A percentile compares a stretch with the other conserved stretches of the same genome.
Evolutionary conservation across 1,139 yeast genomes (phyloP).

Genomic region (Suhomyces choctaworum): DNA sequence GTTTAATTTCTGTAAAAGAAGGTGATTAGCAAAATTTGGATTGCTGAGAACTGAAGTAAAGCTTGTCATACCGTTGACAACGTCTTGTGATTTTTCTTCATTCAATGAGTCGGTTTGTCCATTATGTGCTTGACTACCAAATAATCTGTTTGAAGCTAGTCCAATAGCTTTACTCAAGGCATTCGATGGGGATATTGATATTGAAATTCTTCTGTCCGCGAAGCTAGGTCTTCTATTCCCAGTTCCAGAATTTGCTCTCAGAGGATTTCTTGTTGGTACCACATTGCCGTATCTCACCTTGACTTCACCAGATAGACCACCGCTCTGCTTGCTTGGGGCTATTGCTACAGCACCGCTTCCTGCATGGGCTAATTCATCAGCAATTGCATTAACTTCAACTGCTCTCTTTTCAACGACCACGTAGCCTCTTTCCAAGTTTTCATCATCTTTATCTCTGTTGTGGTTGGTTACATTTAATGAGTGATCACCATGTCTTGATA

Average conservation of each 20-base stretch:
- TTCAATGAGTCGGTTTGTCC: no score
- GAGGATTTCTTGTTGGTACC: slow-evolving; percentile 23
- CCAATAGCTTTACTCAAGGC: slow-evolving; percentile 87
- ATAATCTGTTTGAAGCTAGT: slow-evolving; percentile 82
- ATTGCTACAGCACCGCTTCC: slow-evolving; percentile 60
- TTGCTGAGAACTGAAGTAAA: slow-evolving; percentile 28
- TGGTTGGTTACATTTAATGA: background rate
- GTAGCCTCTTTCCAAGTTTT: slow-evolving; percentile 72
- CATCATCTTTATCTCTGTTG: slow-evolving; percentile 33
- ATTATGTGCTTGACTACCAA: slow-evolving; percentile 46
- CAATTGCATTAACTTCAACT: slow-evolving; percentile 92
- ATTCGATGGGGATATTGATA: slow-evolving; percentile 80
- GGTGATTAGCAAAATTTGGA: slow-evolving; percentile 39
- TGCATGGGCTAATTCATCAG: slow-evolving; percentile 81
- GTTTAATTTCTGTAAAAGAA: slow-evolving; percentile 36
- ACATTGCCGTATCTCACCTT: background rate
- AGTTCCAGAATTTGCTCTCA: slow-evolving; percentile 32
- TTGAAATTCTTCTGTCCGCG: slow-evolving; percentile 61
- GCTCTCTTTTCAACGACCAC: slow-evolving; percentile 93
- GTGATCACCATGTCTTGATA: slow-evolving; percentile 23
- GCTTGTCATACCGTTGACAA: slow-evolving; percentile 12
- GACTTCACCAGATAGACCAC: slow-evolving; percentile 15
- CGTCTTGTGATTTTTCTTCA: no score
- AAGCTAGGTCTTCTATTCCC: slow-evolving; percentile 50
- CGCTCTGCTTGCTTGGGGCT: slow-evolving; percentile 16